Evolutionary conservation across 1,139 yeast species (phyloP), one percentile per base, ranked within the genome.

Genomic region (Pichia sp.): DNA sequence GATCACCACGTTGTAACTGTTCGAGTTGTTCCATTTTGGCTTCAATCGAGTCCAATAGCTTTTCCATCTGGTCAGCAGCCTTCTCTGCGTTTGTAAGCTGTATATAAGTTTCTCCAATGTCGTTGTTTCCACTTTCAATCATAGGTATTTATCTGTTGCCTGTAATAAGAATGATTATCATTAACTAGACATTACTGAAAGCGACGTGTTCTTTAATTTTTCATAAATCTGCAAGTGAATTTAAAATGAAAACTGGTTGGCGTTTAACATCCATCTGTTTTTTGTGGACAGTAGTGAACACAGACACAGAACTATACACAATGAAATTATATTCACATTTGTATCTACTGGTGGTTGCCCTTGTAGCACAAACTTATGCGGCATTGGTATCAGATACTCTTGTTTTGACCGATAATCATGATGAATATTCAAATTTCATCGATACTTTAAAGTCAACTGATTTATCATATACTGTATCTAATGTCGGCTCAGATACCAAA

Each of bases 31-130:
- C 82, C 68, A 81, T 73, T 54, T 75, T 77, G 29, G 69, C 71
- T 56, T 81, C 86, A 40, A 81, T 65, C 26, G 68, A 64, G 55
- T 79, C 84, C 39, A 81, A 66, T 74, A 77, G 71, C 50, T 68
- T 65, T 60, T 81, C 87, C 54, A 81, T 66, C 47, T 68, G 43
- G 2, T 49, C n/a, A 4, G 56, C 56, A 7, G 50, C 53, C 52
- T 70, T 61, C 39, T 42, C 53, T 1, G 53, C 56, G 23, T 42
- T 37, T 11, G 39, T 42, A 2, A 52, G 38, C 40, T 44, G 45
- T n/a, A 43, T 36, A 25, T 50, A 51, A 0, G 53, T 43, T n/a
- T 48, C 44, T 11, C 46, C 49, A 7, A 51, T 36, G 13, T 36
- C 34, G 23, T 22, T n/a, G 36, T 32, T 18, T 18, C 18, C 36